phyloP scores from a whole-genome alignment of 768 basidiomycete genomes.

The Pulveroboletus ravenelii region DNA sequence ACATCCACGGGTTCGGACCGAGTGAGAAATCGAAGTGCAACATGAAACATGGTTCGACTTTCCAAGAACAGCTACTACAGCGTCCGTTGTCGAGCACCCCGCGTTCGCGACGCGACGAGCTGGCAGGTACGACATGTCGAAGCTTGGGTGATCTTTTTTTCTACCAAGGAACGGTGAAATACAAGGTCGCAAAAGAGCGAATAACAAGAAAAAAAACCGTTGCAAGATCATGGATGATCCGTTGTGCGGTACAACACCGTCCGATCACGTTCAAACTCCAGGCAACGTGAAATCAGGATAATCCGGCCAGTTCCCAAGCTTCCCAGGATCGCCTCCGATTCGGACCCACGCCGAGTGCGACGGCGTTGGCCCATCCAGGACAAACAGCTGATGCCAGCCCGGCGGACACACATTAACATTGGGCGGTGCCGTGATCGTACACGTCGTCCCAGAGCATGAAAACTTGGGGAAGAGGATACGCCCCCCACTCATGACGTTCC shows the following conservation, averaged over 20 bases:
- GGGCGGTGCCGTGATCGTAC: conserved; percentile 76
- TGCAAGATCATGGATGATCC: neutral
- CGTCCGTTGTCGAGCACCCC: no score
- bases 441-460: conserved; percentile 60
- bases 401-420: conserved; percentile 65
- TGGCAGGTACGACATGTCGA: no score
- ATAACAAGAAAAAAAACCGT: neutral
- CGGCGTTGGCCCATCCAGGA: conserved; percentile 76
- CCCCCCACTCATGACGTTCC: conserved; percentile 66
- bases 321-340: conserved; percentile 70
- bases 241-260: neutral
- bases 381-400: conserved; percentile 72
- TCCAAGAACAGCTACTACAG: neutral
- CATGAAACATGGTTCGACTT: neutral
- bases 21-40: neutral
- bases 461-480: conserved; percentile 72
- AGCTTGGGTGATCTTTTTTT: no score
- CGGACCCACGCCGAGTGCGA: conserved; percentile 71
- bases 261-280: conserved; percentile 38
- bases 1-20: neutral
- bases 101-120: no score
- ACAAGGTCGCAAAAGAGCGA: neutral
- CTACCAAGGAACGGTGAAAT: no score
- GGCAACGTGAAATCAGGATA: conserved; percentile 64
- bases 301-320: conserved; percentile 70